Evolutionary conservation across 164 flowering plant genomes (phyloP), one percentile per base, ranked within the genome.

Genomic region (Vitis rotundifolia): DNA sequence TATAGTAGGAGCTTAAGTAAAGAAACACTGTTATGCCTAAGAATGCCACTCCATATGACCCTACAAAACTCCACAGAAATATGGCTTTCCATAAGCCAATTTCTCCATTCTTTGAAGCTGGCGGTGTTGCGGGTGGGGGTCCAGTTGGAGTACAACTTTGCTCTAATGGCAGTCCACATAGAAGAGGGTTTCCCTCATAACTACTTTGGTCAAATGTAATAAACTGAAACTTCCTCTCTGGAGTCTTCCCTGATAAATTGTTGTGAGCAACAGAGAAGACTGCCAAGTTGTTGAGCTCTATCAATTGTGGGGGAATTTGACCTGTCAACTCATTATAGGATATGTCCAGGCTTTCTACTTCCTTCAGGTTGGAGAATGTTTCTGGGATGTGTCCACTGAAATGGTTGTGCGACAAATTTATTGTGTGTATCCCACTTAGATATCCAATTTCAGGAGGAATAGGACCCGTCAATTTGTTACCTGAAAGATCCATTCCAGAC

Each of bases 211-310:
- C 67, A 55, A 73, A 73, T 7, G 71, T 73, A 5, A 2, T 51
- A 62, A 73, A 73, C 50, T 67, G 71, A 10, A 13, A 67, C 44
- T 16, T 54, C 44, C 15, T 26, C n/a, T 57, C 49, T 31, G 71
- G 76, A 2, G 28, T 61, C 11, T 19, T 73, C 0, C 76, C 76
- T 6, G 67, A 60, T 7, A 73, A 55, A 53, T 73, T 61, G n/a
- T 73, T 73, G 62, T 73, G 13, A 5, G 71, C 71, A 28, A 73
- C 66, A 8, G 28, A 19, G 67, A 67, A 67, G 5, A 60, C 67
- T 6, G 52, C 52, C 26, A 73, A 49, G 11, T 8, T 53, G 26
- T 29, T 59, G 6, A 73, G 67, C 29, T 51, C 50, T 8, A 47
- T 19, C 55, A 73, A 15, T 19, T 52, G 59, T 3, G 49, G 15